Base-by-base conservation (phyloP, 2,329 filamentous ascomycete genomes). In the Botryotinia convoluta region DNA sequence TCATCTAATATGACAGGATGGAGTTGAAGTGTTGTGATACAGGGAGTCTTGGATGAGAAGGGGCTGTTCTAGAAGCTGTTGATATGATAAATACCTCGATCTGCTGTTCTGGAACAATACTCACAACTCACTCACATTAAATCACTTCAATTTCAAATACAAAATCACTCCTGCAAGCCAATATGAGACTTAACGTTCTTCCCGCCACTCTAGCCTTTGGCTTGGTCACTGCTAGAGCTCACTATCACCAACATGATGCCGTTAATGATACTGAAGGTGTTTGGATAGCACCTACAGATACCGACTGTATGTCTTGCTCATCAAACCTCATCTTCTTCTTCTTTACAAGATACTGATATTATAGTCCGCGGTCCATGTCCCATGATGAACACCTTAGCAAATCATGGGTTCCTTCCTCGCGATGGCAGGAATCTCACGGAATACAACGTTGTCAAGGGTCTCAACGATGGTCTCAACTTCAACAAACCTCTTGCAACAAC, bases 381-480 rank as follows among this genome's bases (percentile, higher is more conserved):
- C 1, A 83, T 83, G 75, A 77, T 85, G 73, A 85, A 85, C 72
- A 82, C 84, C 1, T 79, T 85, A 22, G 83, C 83, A 14, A 85
- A 85, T 75, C 82, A 85, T 64, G 83, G 82, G 0, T 84, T 83
- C 73, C 81, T 85, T 32, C 82, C 82, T 0, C 84, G 81, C 62
- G 78, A 85, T 61, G 84, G 84, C 22, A 77, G 75, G 54, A 81
- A 83, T 69, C 79, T 84, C 69, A 83, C 80, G 0, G 73, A 74
- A 54, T 76, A 77, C 71, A 76, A 75, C 32, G 81, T 83, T 0
- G 76, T 85, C 10, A 75, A 80, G 10, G 86, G 79, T 35, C 75
- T 88, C 48, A 76, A 76, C 4, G 77, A 79, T 0, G 84, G 80
- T 1, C 78, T 87, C 69, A 85, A 86, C 79, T 84, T 88, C 74